Evolutionary conservation across 202 grass and related monocot species (phyloP).

Genomic region (Musa balbisiana): DNA sequence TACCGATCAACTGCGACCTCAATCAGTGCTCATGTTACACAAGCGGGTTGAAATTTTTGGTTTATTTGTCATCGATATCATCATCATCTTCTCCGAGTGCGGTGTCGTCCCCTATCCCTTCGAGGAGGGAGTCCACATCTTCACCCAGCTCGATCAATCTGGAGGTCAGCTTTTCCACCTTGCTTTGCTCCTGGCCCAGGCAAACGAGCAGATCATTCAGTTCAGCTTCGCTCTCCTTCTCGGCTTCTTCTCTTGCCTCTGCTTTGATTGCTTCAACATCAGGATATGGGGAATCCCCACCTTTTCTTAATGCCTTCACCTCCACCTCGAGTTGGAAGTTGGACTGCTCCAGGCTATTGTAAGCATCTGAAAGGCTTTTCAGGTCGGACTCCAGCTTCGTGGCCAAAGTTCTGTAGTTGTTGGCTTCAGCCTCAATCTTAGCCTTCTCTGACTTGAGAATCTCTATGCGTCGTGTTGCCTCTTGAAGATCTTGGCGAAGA

Average conservation of each 20-base stretch:
- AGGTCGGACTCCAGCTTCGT: conserved; percentile 84
- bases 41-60: neutral
- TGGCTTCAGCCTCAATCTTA: conserved; percentile 64
- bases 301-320: conserved; percentile 52
- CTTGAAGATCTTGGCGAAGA: conserved; percentile 72
- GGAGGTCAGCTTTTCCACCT: conserved; percentile 86
- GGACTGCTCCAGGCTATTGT: conserved; percentile 87
- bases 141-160: conserved; percentile 72
- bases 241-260: conserved; percentile 75
- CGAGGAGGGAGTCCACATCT: conserved; percentile 67
- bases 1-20: too few species aligned
- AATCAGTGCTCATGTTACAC: too few species aligned
- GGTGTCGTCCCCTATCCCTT: conserved; percentile 69
- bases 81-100: conserved; percentile 48
- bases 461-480: conserved; percentile 46
- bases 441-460: conserved; percentile 56
- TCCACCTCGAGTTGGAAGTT: conserved; percentile 69
- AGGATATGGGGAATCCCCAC: conserved; percentile 36
- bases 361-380: conserved; percentile 88
- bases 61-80: neutral
- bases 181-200: conserved; percentile 92
- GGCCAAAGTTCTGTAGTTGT: conserved; percentile 59
- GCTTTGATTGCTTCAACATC: conserved; percentile 68
- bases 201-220: conserved; percentile 88
- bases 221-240: conserved; percentile 80